A percentile compares a stretch with the other conserved stretches of the same genome.
These are phyloP conservation scores for Obba rivulosa DNA, from an alignment of 768 basidiomycete species.

Conservation along the genomic window DNA sequence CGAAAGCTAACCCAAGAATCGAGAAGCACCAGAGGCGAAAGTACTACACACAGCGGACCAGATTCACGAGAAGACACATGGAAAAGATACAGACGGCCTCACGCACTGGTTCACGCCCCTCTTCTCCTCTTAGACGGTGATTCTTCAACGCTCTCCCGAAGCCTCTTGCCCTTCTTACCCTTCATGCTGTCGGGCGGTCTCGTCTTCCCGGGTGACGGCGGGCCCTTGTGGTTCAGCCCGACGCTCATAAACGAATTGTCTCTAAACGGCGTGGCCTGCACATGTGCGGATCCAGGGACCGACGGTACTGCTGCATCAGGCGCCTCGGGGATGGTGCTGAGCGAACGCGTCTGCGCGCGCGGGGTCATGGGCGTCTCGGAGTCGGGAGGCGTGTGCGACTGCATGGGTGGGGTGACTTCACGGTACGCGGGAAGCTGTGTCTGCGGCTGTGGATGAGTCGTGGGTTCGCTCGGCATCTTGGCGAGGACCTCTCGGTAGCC, in stretches of 20 bases:
- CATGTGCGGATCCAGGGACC: background rate
- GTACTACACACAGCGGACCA: no score
- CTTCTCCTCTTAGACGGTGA: conserved; percentile 4
- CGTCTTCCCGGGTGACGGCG: background rate
- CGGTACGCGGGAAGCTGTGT: no score
- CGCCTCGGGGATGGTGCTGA: no score
- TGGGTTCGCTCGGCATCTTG: conserved; percentile 4
- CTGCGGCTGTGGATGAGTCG: background rate
- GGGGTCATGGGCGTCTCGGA: conserved; percentile 34
- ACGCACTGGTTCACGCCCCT: background rate
- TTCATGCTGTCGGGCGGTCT: conserved; percentile 4
- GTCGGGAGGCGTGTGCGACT: conserved; percentile 29
- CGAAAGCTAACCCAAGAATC: no score
- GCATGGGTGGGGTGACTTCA: background rate
- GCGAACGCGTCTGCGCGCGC: conserved; percentile 7
- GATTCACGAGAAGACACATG: no score
- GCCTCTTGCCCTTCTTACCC: conserved; percentile 8
- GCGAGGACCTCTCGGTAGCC: conserved; percentile 51
- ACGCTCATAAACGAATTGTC: conserved; percentile 13
- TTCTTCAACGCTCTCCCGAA: conserved; percentile 1
- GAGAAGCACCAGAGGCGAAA: no score
- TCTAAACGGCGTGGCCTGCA: background rate
- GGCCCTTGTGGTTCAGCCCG: conserved; percentile 4
- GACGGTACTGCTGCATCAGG: background rate
- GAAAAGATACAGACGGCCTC: no score